phyloP scores from a whole-genome alignment of 495 filamentous ascomycete species.

The Penicillium daleae region DNA sequence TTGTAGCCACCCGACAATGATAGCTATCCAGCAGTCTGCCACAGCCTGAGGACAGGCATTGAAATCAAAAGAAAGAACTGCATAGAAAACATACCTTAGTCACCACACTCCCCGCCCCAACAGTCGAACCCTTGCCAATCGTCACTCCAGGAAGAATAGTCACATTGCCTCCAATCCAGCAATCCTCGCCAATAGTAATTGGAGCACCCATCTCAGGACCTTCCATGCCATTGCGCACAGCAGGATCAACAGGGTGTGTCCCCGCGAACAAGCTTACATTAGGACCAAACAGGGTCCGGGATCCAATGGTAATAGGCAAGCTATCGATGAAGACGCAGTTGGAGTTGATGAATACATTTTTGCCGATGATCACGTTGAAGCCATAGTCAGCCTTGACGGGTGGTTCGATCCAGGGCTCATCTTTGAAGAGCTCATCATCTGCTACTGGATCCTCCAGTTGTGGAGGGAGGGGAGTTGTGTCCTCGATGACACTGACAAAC shows the following conservation, averaged over 20 bases:
- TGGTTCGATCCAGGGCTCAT: constrained; percentile 71
- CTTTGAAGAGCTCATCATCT: constrained; percentile 61
- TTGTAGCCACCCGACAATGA: neutral
- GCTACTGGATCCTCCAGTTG: constrained; percentile 52
- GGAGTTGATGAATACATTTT: constrained; percentile 76
- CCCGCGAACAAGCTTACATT: constrained; percentile 73
- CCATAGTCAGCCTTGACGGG: constrained; percentile 79
- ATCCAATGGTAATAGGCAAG: constrained; percentile 74
- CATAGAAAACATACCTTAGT: constrained; percentile 73
- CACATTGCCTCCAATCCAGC: constrained; percentile 85
- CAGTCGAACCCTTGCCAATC: constrained; percentile 73
- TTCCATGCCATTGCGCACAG: constrained; percentile 68
- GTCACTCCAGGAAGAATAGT: constrained; percentile 77
- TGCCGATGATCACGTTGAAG: constrained; percentile 68
- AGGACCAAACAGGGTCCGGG: constrained; percentile 78
- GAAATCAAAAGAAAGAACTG: constrained; percentile 1
- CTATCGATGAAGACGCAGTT: constrained; percentile 79
- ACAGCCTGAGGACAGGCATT: neutral
- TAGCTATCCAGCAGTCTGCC: neutral
- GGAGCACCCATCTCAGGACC: constrained; percentile 78
- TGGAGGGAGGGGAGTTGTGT: constrained; percentile 65
- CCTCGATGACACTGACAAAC: constrained; percentile 56
- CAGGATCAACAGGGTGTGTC: constrained; percentile 77
- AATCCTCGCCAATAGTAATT: constrained; percentile 82
- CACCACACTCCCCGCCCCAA: constrained; percentile 89